Evolutionary conservation across 306 rosid genomes (phyloP).

Genomic region (Lathyrus aphaca): DNA sequence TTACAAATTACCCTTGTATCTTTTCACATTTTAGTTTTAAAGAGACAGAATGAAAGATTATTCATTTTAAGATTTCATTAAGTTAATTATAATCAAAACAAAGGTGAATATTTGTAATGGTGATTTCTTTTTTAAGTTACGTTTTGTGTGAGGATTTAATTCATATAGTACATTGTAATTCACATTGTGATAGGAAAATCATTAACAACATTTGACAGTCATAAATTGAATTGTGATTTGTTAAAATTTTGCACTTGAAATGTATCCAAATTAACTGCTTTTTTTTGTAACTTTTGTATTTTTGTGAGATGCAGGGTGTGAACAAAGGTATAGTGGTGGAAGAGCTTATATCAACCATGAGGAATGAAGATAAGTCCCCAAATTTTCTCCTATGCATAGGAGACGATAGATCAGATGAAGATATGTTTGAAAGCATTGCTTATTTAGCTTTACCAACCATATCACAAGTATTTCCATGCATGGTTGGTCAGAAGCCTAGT

Average conservation of each 20-base stretch:
- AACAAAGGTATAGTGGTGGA: constrained; percentile 74
- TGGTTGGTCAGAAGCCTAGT: constrained; percentile 76
- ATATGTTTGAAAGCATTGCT: constrained; percentile 66
- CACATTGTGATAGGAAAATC: not conserved
- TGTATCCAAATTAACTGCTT: not conserved
- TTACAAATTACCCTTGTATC: no score
- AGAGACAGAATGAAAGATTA: not conserved
- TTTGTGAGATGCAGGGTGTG: constrained; percentile 58
- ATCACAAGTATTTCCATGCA: constrained; percentile 61
- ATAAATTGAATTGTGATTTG: not conserved
- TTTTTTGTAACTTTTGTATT: not conserved
- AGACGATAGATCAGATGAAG: constrained; percentile 77
- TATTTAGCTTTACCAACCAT: constrained; percentile 46
- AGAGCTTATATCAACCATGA: constrained; percentile 58
- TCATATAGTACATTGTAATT: not conserved
- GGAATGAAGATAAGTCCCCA: constrained; percentile 49
- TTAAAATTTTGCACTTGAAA: not conserved
- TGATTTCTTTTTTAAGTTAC: not conserved
- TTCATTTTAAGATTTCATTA: not conserved
- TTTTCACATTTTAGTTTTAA: not conserved
- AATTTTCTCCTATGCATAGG: constrained; percentile 77
- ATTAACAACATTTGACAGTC: not conserved
- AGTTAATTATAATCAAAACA: not conserved
- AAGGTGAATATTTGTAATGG: not conserved
- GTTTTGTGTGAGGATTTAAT: not conserved